These are phyloP conservation scores for Chiua virens DNA, from an alignment of 768 basidiomycete species.

Conservation along the genomic window DNA sequence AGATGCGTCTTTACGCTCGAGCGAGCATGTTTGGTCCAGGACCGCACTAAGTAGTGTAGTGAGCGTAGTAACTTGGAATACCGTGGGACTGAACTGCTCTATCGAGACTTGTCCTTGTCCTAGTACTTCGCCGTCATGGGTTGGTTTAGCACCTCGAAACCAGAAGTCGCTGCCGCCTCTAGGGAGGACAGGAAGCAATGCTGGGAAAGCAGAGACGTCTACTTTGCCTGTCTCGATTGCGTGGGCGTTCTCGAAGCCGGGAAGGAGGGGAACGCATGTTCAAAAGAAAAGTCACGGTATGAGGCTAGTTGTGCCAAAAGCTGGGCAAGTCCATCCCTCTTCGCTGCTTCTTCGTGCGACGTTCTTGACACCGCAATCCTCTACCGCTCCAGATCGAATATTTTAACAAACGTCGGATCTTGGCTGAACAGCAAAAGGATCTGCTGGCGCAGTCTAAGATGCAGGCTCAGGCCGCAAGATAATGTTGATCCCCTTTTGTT, in stretches of 20 bases:
- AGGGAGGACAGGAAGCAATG: conserved; percentile 75
- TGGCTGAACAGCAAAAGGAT: conserved; percentile 78
- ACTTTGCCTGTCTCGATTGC: conserved; percentile 81
- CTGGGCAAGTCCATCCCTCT: conserved; percentile 61
- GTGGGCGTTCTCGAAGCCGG: conserved; percentile 71
- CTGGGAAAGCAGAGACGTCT: conserved; percentile 83
- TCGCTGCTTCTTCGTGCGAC: background rate
- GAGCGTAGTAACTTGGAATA: background rate
- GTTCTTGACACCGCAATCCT: background rate
- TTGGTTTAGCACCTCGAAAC: conserved; percentile 38
- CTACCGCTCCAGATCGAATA: conserved; percentile 71
- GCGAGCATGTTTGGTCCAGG: conserved; percentile 5
- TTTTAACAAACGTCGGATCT: conserved; percentile 87
- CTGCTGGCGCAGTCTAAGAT: conserved; percentile 50
- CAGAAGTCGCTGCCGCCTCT: conserved; percentile 42
- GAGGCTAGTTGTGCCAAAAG: conserved; percentile 80
- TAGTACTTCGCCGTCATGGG: conserved; percentile 17
- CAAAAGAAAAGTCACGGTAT: conserved; percentile 56
- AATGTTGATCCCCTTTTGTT: background rate
- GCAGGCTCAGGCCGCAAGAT: conserved; percentile 36
- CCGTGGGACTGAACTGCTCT: conserved; percentile 16
- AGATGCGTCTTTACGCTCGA: background rate
- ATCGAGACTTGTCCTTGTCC: conserved; percentile 1
- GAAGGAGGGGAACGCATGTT: conserved; percentile 63
- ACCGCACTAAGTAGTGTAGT: no score